Evolutionary conservation across 2,329 filamentous ascomycete genomes (phyloP), one percentile per base, ranked within the genome.

Genomic region (Onygena corvina): DNA sequence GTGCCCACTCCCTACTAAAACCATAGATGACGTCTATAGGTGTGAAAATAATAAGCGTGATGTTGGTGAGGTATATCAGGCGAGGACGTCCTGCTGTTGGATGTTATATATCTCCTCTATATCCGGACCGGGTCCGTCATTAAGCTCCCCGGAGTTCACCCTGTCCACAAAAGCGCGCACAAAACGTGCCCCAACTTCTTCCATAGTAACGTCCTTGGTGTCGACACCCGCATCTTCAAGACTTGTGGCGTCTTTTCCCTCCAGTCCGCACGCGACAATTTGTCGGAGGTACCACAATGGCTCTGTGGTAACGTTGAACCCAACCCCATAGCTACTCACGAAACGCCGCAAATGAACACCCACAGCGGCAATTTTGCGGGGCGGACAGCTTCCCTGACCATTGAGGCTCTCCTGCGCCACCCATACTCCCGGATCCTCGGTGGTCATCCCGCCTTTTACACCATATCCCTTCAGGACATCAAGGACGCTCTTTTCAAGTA

Each of bases 341-440:
- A 93, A 81, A 40, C 90, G 73, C 11, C 88, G 73, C 54, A 95
- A 76, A 68, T 96, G 89, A n/a, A 98, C 86, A 0, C 92, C 92
- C 35, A 96, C 71, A 0, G 89, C 88, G 0, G 87, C 86, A 57
- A 98, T 88, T 71, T 96, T 98, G 58, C 75, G 72, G 50, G 49
- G 38, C 5, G 44, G 12, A 18, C 16, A 38, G 38, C 25, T 31
- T 16, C n/a, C 14, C 46, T 53, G 64, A 57, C 56, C 58, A 50
- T 53, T 30, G 8, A 9, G 47, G 12, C 29, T 47, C 30, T 23
- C 25, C 33, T 38, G 29, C 18, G 5, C 9, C 20, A 82, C 73
- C 89, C 89, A 95, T 12, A 95, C 86, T 0, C 90, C 90, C 2
- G 89, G 88, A 63, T 95, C 80, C 48, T 81, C 78, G 0, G 75